Base-by-base conservation (phyloP, 2,329 filamentous ascomycete genomes). In the Sphaerulina vaccinii region DNA sequence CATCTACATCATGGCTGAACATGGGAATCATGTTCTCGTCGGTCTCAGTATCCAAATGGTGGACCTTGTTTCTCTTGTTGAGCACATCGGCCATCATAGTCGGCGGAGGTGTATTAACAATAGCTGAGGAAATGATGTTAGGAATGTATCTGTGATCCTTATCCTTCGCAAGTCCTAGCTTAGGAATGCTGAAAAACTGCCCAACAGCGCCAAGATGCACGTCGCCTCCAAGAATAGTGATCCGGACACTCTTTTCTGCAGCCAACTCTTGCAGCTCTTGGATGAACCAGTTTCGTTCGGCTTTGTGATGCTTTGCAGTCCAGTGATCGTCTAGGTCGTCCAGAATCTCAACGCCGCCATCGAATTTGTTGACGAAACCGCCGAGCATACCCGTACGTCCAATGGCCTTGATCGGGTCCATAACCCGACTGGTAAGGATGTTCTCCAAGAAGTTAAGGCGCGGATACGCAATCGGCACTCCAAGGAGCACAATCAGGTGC, bases 1-100 rank as follows among this genome's bases (percentile, higher is more conserved):
- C 88, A 63, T 96, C 90, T 1, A 96, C 89, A 59, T 95, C 93
- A 51, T 90, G 84, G 1, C 80, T 82, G 69, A 99, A 99, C 55
- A 99, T 84, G 0, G 92, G 90, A 37, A 97, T 93, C 88, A 99
- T 95, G 70, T 89, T 84, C 71, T 99, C 93, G 51, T 97, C 89
- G 0, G 93, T 99, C 50, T 91, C 77, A 0, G 72, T 68, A 63
- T 85, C 81, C 42, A 86, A 71, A 62, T 84, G 80, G 62, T 85
- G 82, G 21, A 83, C 70, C 55, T 82, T 96, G 75, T 96, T 96
- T 22, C 93, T 83, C 74, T 88, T 93, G 75, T 97, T 96, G 55
- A 99, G 79, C 45, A 95, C 81, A 69, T 99, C 92, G 4, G 90
- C 90, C 75, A 97, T 80, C 65, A 95, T 76, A 46, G 93, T 88